Percentiles rank a stretch among this genome's conserved stretches.
phyloP scores from a whole-genome alignment of 176 grass and related monocot genomes.

The Elymus sibiricus region DNA sequence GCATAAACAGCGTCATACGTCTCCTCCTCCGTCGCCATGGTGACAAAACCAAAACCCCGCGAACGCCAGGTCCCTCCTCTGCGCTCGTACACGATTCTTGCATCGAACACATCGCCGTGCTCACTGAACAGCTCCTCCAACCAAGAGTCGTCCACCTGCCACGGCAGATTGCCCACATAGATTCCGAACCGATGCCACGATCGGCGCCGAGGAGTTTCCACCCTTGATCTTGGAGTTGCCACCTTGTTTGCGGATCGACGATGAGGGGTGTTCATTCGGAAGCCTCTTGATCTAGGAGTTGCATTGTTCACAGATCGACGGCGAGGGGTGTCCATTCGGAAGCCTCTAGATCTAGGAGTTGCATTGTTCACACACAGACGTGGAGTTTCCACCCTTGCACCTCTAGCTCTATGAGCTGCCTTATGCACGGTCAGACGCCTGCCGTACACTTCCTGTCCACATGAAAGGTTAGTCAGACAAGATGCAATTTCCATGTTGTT shows the following conservation, averaged over 20 bases:
- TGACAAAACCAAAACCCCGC: conserved; percentile 76
- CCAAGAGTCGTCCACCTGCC: conserved; percentile 73
- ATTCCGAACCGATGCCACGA: conserved; percentile 41
- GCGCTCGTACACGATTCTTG: conserved; percentile 59
- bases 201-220: conserved; percentile 44
- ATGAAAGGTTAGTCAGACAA: not conserved
- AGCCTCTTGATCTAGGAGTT: no score
- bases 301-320: no score
- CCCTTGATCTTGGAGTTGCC: conserved; percentile 49
- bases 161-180: conserved; percentile 75
- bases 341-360: no score
- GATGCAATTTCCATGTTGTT: not conserved
- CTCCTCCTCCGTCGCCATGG: conserved; percentile 64
- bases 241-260: conserved; percentile 43
- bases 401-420: not conserved
- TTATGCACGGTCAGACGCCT: conserved; percentile 51
- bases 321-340: no score
- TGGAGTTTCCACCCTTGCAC: no score
- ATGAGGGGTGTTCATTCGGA: no score
- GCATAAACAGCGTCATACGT: conserved; percentile 75
- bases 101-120: conserved; percentile 67
- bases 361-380: no score
- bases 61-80: conserved; percentile 67
- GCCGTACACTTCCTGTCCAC: conserved; percentile 60
- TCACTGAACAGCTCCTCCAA: conserved; percentile 73